phyloP scores from a whole-genome alignment of 495 filamentous ascomycete species.

The Cryomyces antarcticus region DNA sequence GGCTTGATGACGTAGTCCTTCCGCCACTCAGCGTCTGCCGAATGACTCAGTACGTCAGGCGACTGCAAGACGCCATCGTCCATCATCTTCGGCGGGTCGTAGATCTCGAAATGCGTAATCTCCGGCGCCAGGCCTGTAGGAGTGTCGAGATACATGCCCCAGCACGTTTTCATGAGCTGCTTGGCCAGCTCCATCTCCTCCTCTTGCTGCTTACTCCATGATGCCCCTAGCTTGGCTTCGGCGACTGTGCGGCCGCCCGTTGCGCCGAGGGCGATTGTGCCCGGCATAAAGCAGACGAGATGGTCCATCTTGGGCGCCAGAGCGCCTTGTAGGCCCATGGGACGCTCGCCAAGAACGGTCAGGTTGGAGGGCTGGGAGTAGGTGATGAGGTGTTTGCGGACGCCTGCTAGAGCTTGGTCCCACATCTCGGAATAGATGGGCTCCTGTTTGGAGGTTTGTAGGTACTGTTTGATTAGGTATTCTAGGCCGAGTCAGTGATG shows the following conservation, averaged over 20 bases:
- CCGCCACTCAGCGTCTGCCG: constrained; percentile 37
- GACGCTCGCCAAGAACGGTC: constrained; percentile 74
- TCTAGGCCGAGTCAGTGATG: constrained; percentile 24
- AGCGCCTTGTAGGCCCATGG: constrained; percentile 39
- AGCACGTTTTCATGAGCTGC: constrained; percentile 92
- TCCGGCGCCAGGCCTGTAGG: constrained; percentile 78
- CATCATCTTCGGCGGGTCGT: constrained; percentile 37
- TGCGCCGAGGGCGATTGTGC: constrained; percentile 75
- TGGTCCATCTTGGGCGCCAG: constrained; percentile 93
- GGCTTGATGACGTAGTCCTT: constrained; percentile 59
- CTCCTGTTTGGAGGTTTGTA: constrained; percentile 78
- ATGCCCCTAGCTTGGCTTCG: constrained; percentile 46
- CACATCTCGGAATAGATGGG: constrained; percentile 80
- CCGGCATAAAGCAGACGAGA: constrained; percentile 91
- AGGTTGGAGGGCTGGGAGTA: constrained; percentile 64
- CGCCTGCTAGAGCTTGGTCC: constrained; percentile 63
- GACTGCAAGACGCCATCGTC: constrained; percentile 17
- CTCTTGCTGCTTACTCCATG: constrained; percentile 62
- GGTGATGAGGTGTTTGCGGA: constrained; percentile 78
- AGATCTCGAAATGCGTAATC: constrained; percentile 71
- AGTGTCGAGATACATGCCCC: constrained; percentile 83
- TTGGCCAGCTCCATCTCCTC: constrained; percentile 66
- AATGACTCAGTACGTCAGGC: constrained; percentile 15
- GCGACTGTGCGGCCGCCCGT: constrained; percentile 58
- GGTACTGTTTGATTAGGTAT: constrained; percentile 91